Evolutionary conservation across 2,329 filamentous ascomycete genomes (phyloP).

Genomic region (Rutstroemia sp.): DNA sequence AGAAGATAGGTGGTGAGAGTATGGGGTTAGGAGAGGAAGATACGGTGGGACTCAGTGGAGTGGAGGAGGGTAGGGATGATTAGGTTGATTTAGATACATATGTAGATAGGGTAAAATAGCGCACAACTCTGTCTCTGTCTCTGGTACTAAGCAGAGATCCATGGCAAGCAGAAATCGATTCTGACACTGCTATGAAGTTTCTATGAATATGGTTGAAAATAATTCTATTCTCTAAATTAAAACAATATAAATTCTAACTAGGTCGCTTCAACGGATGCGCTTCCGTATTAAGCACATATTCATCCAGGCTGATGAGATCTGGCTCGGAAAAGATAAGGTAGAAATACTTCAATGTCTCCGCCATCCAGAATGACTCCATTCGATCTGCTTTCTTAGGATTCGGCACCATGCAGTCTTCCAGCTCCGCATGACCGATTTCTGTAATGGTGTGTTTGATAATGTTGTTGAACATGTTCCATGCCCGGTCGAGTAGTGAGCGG

Average conservation of each 20-base stretch:
- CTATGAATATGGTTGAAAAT: too few species aligned
- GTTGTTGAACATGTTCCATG: slow-evolving; percentile 41
- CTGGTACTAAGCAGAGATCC: too few species aligned
- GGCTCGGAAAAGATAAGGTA: slow-evolving; percentile 45
- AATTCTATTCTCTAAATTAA: not conserved
- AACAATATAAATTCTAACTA: not conserved
- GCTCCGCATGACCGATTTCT: slow-evolving; percentile 34
- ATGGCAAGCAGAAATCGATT: too few species aligned
- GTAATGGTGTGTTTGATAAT: slow-evolving; percentile 37
- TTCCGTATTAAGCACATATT: slow-evolving; percentile 42
- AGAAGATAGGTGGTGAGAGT: not conserved
- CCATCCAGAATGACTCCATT: slow-evolving; percentile 55
- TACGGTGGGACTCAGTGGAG: not conserved
- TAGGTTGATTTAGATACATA: too few species aligned
- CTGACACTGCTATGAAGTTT: too few species aligned
- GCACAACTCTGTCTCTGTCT: too few species aligned
- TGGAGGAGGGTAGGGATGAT: not conserved
- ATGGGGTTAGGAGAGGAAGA: not conserved
- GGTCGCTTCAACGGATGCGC: slow-evolving; percentile 29
- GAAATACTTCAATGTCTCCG: slow-evolving; percentile 57
- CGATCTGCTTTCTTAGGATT: slow-evolving; percentile 35
- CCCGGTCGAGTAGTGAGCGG: slow-evolving; percentile 32
- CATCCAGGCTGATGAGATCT: slow-evolving; percentile 48
- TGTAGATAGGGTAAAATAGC: too few species aligned
- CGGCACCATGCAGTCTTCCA: slow-evolving; percentile 32